These are phyloP conservation scores for Micromonas commoda DNA, from an alignment of 139 green algal species.

Conservation along the genomic window DNA sequence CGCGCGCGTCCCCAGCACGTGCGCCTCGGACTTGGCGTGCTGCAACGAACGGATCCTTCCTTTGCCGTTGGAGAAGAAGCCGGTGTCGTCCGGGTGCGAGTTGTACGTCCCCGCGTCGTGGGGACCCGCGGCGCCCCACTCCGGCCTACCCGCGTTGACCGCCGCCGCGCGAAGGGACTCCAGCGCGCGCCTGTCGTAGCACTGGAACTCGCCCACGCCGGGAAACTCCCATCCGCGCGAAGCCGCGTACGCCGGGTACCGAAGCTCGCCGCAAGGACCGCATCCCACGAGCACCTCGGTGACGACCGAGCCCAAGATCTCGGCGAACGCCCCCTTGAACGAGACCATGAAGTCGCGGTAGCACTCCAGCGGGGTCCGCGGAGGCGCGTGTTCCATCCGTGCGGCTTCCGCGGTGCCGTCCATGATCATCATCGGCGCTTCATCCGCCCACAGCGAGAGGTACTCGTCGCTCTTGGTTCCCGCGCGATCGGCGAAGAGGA, in stretches of 20 bases:
- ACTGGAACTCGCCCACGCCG: constrained; percentile 96
- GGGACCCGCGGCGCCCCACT: constrained; percentile 73
- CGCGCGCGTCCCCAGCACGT: too few relatives aligned
- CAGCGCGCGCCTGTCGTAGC: constrained; percentile 95
- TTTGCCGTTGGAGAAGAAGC: constrained; percentile 80
- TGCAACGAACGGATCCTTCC: too few relatives aligned
- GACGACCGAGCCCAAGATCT: constrained; percentile 34
- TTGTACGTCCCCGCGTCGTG: constrained; percentile 91
- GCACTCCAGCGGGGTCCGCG: constrained; percentile 84
- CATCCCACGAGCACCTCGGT: constrained; percentile 91
- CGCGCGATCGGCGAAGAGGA: constrained; percentile 89
- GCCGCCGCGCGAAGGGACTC: background rate
- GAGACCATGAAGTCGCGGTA: constrained; percentile 86
- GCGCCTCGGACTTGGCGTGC: too few relatives aligned
- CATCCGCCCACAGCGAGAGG: constrained; percentile 82
- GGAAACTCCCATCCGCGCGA: constrained; percentile 79
- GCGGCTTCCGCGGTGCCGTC: background rate
- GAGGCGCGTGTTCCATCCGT: constrained; percentile 61
- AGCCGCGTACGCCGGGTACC: constrained; percentile 88
- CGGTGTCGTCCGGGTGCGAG: constrained; percentile 69
- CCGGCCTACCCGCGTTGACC: background rate
- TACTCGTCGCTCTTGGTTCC: constrained; percentile 85
- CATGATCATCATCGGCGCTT: constrained; percentile 22
- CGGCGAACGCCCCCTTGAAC: constrained; percentile 53
- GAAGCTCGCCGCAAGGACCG: constrained; percentile 90